Evolutionary conservation across 129 eudicot genomes (phyloP).

Genomic region (Mikania micrantha): DNA sequence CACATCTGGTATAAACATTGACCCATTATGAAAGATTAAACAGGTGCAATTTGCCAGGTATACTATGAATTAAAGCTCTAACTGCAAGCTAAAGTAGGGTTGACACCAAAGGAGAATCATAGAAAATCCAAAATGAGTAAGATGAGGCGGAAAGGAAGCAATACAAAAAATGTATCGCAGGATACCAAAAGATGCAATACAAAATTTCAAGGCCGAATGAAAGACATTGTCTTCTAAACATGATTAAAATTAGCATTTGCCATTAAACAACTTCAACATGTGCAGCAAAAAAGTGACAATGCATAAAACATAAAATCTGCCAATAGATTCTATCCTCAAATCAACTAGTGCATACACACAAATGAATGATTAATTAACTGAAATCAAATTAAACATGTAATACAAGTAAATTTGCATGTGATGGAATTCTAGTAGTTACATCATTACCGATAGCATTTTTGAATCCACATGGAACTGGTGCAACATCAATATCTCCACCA

Average conservation of each 20-base stretch:
- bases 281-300: conserved; percentile 99
- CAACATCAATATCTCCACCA: conserved; percentile 92
- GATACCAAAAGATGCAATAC: conserved; percentile 76
- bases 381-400: neutral
- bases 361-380: conserved; percentile 10
- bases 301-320: conserved; percentile 74
- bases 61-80: too few relatives aligned
- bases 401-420: conserved; percentile 1
- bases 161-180: conserved; percentile 42
- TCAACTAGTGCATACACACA: conserved; percentile 78
- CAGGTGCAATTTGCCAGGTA: too few relatives aligned
- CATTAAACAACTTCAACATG: conserved; percentile 78
- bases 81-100: conserved; percentile 61
- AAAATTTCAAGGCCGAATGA: conserved; percentile 57
- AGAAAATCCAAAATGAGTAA: conserved; percentile 43
- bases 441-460: conserved; percentile 96
- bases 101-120: conserved; percentile 46
- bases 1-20: too few relatives aligned
- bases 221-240: conserved; percentile 83
- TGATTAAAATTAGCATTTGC: conserved; percentile 96
- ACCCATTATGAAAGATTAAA: too few relatives aligned
- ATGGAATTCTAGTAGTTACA: conserved; percentile 34
- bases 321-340: conserved; percentile 80
- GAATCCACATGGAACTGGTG: conserved; percentile 97
- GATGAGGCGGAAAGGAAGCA: conserved; percentile 60